Base-by-base conservation (phyloP, 768 basidiomycete genomes). In the Cystobasidium tubakii region DNA sequence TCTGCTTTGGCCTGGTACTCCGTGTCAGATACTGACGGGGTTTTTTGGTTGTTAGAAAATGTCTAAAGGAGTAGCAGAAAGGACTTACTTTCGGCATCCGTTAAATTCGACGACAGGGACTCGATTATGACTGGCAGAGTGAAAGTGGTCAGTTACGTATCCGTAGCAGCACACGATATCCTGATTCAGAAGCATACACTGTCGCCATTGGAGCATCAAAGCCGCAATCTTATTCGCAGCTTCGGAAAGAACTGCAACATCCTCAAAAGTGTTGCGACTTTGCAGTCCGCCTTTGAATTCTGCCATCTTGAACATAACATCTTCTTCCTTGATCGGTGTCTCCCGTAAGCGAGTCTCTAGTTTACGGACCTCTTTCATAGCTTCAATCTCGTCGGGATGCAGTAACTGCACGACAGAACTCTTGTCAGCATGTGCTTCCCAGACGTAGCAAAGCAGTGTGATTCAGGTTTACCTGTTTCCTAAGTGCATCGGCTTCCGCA, bases 1-100 rank as follows among this genome's bases (percentile, higher is more conserved):
- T 63, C 75, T 0, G 77, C 77, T 13, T 77, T 39, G 15, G 76
- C 71, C 46, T 77, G 76, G 67, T 78, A 79, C 65, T 77, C 77
- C 9, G 76, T 76, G 17, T 76, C 78, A 0, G 77, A 74, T 9
- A 76, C 77, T 71, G 55, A 15, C 6, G 13, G 6, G 12, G 27
- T 39, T 17, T 2, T 15, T n/a, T 3, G 10, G 7, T 62, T 31
- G 39, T 39, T 15, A 39, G 39, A 15, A 39, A 6, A 39, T 39
- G 39, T 39, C 39, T 15, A 6, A 6, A 39, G 6, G 7, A 39
- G 7, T 15, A 39, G 10, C 6, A n/a, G 7, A 13, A 63, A 54
- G 21, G 17, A 7, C 66, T 19, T 67, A 67, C 66, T 54, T 25
- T 67, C 66, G 7, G 39, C 13, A 13, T 67, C 66, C n/a, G 66